Conservation (phyloP, 495 filamentous ascomycete genomes). For the Penicillium desertorum region DNA sequence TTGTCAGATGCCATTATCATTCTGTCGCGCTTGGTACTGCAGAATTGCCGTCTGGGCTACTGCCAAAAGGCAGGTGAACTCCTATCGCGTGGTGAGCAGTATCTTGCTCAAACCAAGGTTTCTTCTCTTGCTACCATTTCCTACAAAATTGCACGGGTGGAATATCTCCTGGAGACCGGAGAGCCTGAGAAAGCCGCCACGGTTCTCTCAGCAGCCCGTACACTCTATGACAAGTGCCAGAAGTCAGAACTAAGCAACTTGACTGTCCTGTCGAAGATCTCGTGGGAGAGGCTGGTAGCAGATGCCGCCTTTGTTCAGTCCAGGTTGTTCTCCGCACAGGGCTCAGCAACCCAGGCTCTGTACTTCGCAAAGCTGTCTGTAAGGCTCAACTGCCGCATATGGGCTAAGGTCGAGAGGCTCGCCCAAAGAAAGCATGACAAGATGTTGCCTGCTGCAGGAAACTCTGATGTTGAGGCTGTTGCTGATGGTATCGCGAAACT, state of each 20-base stretch:
- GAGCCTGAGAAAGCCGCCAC: constrained; percentile 55
- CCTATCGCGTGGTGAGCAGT: constrained; percentile 57
- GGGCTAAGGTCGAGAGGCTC: constrained; percentile 63
- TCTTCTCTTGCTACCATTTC: constrained; percentile 48
- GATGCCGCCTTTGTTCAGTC: constrained; percentile 62
- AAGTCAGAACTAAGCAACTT: constrained; percentile 28
- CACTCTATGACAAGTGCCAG: constrained; percentile 40
- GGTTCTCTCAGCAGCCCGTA: constrained; percentile 31
- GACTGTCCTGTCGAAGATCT: constrained; percentile 37
- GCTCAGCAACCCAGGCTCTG: constrained; percentile 63
- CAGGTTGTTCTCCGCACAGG: constrained; percentile 60
- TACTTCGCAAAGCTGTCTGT: constrained; percentile 66
- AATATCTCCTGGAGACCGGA: constrained; percentile 70
- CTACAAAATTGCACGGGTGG: constrained; percentile 69
- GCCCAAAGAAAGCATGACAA: constrained; percentile 39
- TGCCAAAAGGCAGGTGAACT: constrained; percentile 68
- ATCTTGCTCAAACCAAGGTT: constrained; percentile 39
- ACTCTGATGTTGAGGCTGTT: constrained; percentile 42
- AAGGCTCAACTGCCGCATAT: constrained; percentile 64
- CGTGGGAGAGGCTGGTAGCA: constrained; percentile 48
- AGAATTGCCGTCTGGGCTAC: constrained; percentile 76
- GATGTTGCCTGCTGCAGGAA: constrained; percentile 18
- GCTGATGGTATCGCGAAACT: constrained; percentile 47
- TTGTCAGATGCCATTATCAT: constrained; percentile 55
- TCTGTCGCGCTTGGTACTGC: constrained; percentile 61